Conservation (phyloP, 768 basidiomycete genomes). For the Rhodotorula kratochvilovae region DNA sequence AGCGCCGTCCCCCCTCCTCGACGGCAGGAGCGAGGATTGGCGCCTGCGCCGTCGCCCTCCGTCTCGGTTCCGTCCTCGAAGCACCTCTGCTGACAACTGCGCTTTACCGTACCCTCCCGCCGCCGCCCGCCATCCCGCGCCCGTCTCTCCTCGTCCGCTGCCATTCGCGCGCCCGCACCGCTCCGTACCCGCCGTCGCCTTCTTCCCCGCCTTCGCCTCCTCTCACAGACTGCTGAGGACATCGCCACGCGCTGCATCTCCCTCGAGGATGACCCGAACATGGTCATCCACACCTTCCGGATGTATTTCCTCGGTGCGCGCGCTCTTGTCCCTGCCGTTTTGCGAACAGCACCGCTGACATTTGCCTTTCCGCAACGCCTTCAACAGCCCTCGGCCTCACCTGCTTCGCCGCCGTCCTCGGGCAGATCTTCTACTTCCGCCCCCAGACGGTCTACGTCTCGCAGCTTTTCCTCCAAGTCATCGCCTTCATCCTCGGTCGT, state of each 20-base stretch:
- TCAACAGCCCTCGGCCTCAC: slow-evolving; percentile 42
- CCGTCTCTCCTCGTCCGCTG: too few species aligned
- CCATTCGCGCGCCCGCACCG: too few species aligned
- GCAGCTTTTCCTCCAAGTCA: slow-evolving; percentile 46
- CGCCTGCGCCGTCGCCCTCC: too few species aligned
- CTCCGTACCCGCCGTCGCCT: too few species aligned
- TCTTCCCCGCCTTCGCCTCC: neutral
- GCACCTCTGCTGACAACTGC: too few species aligned
- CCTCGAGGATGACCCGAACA: slow-evolving; percentile 37
- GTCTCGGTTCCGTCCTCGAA: too few species aligned
- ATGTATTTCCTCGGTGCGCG: slow-evolving; percentile 43
- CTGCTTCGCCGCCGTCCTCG: slow-evolving; percentile 44
- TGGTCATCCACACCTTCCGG: slow-evolving; percentile 44
- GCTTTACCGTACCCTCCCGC: too few species aligned
- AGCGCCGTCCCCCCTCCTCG: neutral
- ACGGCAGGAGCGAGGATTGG: too few species aligned
- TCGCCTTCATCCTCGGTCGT: slow-evolving; percentile 45
- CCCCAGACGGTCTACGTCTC: slow-evolving; percentile 44
- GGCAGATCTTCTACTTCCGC: slow-evolving; percentile 51
- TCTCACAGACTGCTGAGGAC: slow-evolving; percentile 26
- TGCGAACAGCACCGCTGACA: too few species aligned
- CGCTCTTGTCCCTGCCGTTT: too few species aligned
- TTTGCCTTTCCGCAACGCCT: too few species aligned
- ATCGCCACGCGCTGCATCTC: slow-evolving; percentile 36
- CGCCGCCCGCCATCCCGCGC: too few species aligned